A percentile compares a stretch with the other conserved stretches of the same genome.
Evolutionary conservation across 2,329 filamentous ascomycete genomes (phyloP).

Genomic region (Cercospora brassicicola): DNA sequence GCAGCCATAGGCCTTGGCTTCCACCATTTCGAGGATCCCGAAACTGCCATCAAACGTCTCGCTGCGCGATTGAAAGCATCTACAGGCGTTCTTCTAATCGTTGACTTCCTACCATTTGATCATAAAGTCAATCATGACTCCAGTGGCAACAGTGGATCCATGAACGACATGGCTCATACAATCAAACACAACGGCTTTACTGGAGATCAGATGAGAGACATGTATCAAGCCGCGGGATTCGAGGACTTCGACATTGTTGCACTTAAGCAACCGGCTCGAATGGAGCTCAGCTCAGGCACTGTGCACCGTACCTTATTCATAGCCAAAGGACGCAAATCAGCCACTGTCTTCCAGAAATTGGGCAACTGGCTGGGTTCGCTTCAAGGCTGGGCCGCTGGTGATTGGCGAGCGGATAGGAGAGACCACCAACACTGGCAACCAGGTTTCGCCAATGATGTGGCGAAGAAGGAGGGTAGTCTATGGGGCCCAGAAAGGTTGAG

Average conservation of each 20-base stretch:
- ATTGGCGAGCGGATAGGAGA: slow-evolving; percentile 1
- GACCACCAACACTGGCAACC: slow-evolving; percentile 11
- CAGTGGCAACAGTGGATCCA: slow-evolving; percentile 14
- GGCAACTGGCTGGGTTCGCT: slow-evolving; percentile 21
- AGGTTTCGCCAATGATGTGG: slow-evolving; percentile 14
- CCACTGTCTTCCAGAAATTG: slow-evolving; percentile 26
- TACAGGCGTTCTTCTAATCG: slow-evolving; percentile 31
- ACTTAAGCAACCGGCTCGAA: slow-evolving; percentile 31
- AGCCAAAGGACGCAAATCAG: slow-evolving; percentile 33
- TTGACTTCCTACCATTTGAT: slow-evolving; percentile 38
- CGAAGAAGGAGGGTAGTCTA: slow-evolving; percentile 2
- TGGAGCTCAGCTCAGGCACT: slow-evolving; percentile 33
- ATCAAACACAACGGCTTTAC: slow-evolving; percentile 40
- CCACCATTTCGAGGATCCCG: slow-evolving; percentile 46
- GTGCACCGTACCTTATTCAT: slow-evolving; percentile 37
- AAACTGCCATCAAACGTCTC: slow-evolving; percentile 32
- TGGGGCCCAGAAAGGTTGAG: slow-evolving; percentile 10
- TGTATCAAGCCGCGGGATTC: slow-evolving; percentile 34
- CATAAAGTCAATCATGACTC: slow-evolving; percentile 16
- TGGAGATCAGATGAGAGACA: slow-evolving; percentile 27
- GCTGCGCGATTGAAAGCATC: slow-evolving; percentile 31
- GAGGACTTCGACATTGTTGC: slow-evolving; percentile 37
- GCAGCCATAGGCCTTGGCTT: slow-evolving; percentile 47
- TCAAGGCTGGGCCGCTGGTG: slow-evolving; percentile 15
- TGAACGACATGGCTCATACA: slow-evolving; percentile 34